A percentile compares a stretch with the other conserved stretches of the same genome.
Conservation (phyloP, 176 grass and related monocot species). For the Musa acuminata region DNA sequence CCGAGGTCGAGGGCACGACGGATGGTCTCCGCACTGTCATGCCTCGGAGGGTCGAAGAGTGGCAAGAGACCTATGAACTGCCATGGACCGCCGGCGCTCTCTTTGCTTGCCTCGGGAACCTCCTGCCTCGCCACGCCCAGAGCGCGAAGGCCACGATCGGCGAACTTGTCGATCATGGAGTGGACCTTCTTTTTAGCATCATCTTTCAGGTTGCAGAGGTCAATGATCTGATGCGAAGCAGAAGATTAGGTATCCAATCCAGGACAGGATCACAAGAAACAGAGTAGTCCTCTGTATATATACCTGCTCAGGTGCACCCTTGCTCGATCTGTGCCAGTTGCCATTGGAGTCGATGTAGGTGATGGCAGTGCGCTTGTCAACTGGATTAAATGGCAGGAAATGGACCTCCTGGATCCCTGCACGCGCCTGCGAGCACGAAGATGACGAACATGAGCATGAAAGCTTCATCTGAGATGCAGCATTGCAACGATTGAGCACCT, state of each 20-base stretch:
- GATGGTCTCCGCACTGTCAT: slow-evolving; percentile 13
- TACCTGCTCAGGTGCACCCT: slow-evolving; percentile 16
- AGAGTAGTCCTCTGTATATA: background rate
- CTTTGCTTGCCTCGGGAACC: background rate
- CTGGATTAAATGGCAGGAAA: slow-evolving; percentile 17
- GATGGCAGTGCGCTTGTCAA: slow-evolving; percentile 16
- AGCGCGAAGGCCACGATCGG: background rate
- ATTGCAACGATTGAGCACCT: background rate
- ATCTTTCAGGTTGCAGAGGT: background rate
- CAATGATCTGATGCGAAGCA: slow-evolving; percentile 1
- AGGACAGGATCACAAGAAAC: background rate
- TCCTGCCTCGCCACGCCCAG: slow-evolving; percentile 8
- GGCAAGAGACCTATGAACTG: slow-evolving; percentile 10
- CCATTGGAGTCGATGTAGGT: slow-evolving; percentile 14
- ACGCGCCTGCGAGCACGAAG: background rate
- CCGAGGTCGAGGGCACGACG: background rate
- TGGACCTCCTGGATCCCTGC: slow-evolving; percentile 7
- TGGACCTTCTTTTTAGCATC: background rate
- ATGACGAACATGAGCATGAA: background rate
- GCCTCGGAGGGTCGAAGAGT: slow-evolving; percentile 10
- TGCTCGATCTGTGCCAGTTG: slow-evolving; percentile 6
- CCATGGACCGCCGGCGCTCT: slow-evolving; percentile 1
- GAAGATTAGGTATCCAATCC: background rate
- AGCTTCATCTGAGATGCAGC: background rate
- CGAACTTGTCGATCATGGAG: background rate